A percentile compares a stretch with the other conserved stretches of the same genome.
Evolutionary conservation across 176 grass and related monocot genomes (phyloP).

Genomic region (Phoenix roebelenii): DNA sequence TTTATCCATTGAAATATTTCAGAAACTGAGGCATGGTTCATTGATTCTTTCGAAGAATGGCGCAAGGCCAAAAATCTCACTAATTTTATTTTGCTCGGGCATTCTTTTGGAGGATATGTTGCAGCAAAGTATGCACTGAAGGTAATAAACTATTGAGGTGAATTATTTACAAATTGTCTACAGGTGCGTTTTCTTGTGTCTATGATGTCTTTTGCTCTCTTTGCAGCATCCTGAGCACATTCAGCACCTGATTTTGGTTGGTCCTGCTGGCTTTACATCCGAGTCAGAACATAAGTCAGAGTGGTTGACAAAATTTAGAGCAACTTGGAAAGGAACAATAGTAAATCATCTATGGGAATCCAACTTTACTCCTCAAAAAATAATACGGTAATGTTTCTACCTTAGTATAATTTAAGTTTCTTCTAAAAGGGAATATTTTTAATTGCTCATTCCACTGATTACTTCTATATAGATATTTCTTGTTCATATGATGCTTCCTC

Average conservation of each 20-base stretch:
- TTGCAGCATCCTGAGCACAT: slow-evolving; percentile 94
- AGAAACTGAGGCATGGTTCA: slow-evolving; percentile 99
- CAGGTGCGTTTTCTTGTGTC: too few relatives aligned
- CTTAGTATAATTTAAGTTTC: not conserved
- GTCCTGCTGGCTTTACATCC: slow-evolving; percentile 81
- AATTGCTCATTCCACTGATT: too few relatives aligned
- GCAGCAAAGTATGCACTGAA: slow-evolving; percentile 90
- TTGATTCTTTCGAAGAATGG: slow-evolving; percentile 98
- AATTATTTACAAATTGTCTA: too few relatives aligned
- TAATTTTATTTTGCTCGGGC: slow-evolving; percentile 93
- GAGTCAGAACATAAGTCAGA: slow-evolving; percentile 81
- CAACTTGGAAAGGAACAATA: slow-evolving; percentile 82
- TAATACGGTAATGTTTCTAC: slow-evolving; percentile 48
- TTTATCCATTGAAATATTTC: slow-evolving; percentile 8
- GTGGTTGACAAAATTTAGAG: slow-evolving; percentile 79
- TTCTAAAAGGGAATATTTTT: too few relatives aligned
- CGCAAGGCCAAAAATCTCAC: slow-evolving; percentile 86
- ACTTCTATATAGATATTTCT: too few relatives aligned
- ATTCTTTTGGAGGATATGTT: slow-evolving; percentile 98
- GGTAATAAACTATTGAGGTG: slow-evolving; percentile 23
- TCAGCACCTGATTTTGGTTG: slow-evolving; percentile 93
- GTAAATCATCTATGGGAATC: slow-evolving; percentile 96
- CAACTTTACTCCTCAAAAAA: slow-evolving; percentile 83
- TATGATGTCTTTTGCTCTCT: not conserved
- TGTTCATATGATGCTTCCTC: too few relatives aligned